Conservation (phyloP, 371 early-diverging fungal genomes). For the Haplosporangium sp. region DNA sequence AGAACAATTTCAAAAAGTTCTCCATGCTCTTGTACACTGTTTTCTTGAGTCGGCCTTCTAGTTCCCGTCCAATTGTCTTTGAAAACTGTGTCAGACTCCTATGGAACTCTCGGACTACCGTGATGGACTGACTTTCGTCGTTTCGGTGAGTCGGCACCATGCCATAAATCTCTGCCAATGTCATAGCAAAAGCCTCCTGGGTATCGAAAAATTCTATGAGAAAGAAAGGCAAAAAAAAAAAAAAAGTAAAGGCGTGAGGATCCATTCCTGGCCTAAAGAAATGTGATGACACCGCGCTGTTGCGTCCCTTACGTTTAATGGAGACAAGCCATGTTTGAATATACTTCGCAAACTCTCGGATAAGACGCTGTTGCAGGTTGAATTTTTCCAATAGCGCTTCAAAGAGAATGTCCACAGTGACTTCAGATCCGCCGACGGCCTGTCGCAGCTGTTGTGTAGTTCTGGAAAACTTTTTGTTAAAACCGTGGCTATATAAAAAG, state of each 20-base stretch:
- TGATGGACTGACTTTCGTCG: constrained; percentile 20
- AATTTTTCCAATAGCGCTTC: constrained; percentile 71
- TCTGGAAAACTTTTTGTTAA: constrained; percentile 79
- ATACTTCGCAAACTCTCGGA: constrained; percentile 64
- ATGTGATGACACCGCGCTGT: neutral
- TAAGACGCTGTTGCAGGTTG: constrained; percentile 65
- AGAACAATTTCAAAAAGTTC: constrained; percentile 67
- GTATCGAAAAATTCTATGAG: constrained; percentile 63
- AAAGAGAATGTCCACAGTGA: constrained; percentile 68
- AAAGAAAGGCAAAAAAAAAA: neutral
- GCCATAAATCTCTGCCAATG: constrained; percentile 70
- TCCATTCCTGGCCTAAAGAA: too few species aligned
- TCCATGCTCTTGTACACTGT: constrained; percentile 70
- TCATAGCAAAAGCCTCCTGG: constrained; percentile 64
- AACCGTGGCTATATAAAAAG: constrained; percentile 65
- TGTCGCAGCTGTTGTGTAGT: constrained; percentile 72
- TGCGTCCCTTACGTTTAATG: constrained; percentile 54
- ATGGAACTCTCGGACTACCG: constrained; percentile 36
- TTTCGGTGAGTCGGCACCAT: constrained; percentile 45
- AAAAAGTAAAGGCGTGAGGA: neutral
- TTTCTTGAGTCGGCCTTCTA: constrained; percentile 42
- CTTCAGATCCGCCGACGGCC: constrained; percentile 63
- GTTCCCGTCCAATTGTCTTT: constrained; percentile 47
- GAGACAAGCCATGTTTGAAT: constrained; percentile 66
- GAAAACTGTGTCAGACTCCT: constrained; percentile 42